Percentiles rank a stretch among this genome's conserved stretches.
These are phyloP conservation scores for Lactifluus rugatus DNA, from an alignment of 768 basidiomycete species.

Conservation along the genomic window DNA sequence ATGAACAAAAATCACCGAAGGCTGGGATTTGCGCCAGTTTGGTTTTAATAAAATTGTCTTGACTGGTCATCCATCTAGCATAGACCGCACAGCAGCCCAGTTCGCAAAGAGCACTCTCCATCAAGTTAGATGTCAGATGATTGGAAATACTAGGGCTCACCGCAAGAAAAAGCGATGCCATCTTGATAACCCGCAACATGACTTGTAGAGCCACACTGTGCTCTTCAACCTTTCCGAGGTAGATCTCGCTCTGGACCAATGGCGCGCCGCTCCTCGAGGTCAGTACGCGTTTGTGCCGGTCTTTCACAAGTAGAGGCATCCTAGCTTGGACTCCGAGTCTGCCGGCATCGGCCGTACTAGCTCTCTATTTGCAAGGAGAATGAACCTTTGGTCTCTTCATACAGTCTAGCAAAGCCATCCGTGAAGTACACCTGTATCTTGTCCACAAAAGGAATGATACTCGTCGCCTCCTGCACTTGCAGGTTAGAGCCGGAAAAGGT, in stretches of 20 bases:
- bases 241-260: constrained; percentile 14
- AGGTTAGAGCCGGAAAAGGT: background rate
- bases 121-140: too few relatives aligned
- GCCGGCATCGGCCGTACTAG: too few relatives aligned
- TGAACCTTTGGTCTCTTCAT: constrained; percentile 18
- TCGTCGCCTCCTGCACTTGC: constrained; percentile 1
- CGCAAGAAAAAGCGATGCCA: constrained; percentile 6
- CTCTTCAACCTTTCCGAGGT: constrained; percentile 18
- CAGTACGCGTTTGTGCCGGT: constrained; percentile 13
- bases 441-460: constrained; percentile 19
- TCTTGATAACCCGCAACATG: constrained; percentile 12
- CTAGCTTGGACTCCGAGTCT: too few relatives aligned
- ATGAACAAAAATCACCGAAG: constrained; percentile 21
- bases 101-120: too few relatives aligned
- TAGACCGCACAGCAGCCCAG: background rate
- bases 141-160: background rate
- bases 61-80: constrained; percentile 11
- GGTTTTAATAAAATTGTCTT: constrained; percentile 17
- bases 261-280: constrained; percentile 18
- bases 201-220: background rate
- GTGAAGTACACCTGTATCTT: constrained; percentile 3
- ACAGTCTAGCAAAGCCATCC: constrained; percentile 27
- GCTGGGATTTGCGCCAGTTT: background rate
- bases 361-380: too few relatives aligned
- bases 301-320: constrained; percentile 13